Evolutionary conservation across 2,329 filamentous ascomycete species (phyloP).

Genomic region (Paraconiothyrium brasiliense): DNA sequence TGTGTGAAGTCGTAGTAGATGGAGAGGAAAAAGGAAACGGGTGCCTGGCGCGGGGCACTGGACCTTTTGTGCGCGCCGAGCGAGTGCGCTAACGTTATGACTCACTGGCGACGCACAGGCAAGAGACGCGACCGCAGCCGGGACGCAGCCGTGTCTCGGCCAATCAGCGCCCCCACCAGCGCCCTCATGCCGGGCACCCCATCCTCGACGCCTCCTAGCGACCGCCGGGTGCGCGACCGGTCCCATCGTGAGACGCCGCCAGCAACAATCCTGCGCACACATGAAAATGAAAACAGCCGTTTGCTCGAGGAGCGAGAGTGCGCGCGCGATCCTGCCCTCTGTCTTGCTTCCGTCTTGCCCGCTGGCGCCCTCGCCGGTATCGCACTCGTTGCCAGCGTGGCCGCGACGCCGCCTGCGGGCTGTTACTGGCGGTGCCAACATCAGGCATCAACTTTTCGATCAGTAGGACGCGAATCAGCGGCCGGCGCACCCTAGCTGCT

Average conservation of each 20-base stretch:
- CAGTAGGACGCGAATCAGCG: conserved; percentile 39
- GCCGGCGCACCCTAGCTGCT: conserved; percentile 25
- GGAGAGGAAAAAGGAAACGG: conserved; percentile 35
- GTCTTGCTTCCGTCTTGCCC: too few species aligned
- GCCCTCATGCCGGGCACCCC: background rate
- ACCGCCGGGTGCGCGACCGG: background rate
- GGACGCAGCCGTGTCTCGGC: background rate
- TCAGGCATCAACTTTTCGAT: conserved; percentile 21
- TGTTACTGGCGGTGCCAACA: conserved; percentile 10
- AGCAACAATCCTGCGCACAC: too few species aligned
- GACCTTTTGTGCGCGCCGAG: conserved; percentile 23
- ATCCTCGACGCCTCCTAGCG: background rate
- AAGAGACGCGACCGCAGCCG: background rate
- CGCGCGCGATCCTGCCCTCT: too few species aligned
- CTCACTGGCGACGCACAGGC: conserved; percentile 1
- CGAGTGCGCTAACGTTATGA: conserved; percentile 6
- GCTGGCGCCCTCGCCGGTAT: background rate
- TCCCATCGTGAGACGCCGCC: background rate
- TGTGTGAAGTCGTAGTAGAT: conserved; percentile 27
- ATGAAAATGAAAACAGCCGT: too few species aligned
- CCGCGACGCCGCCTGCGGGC: background rate
- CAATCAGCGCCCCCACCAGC: background rate
- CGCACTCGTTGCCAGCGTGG: background rate
- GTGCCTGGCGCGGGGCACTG: conserved; percentile 40
- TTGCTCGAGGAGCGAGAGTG: too few species aligned